A percentile compares a stretch with the other conserved stretches of the same genome.
These are phyloP conservation scores for Vanrija sp. DNA, from an alignment of 1,284 basidiomycete species.

Conservation along the genomic window DNA sequence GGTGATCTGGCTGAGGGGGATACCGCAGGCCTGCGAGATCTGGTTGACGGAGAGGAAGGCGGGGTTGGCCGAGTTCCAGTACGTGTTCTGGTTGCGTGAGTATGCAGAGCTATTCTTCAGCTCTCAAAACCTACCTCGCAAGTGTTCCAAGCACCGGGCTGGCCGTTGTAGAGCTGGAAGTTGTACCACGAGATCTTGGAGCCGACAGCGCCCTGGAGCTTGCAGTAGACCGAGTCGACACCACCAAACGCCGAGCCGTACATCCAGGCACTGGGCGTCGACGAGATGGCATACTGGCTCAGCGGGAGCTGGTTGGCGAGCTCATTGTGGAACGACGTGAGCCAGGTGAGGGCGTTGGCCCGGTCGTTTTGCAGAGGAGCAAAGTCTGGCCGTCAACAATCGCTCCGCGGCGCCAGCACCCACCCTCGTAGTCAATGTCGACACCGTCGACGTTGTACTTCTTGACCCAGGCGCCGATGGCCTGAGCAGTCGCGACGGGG, in stretches of 20 bases:
- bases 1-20: slow-evolving; percentile 11
- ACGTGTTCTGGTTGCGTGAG: neutral
- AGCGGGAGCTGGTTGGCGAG: slow-evolving; percentile 37
- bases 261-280: slow-evolving; percentile 27
- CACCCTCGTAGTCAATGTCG: slow-evolving; percentile 54
- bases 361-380: slow-evolving; percentile 6
- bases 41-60: slow-evolving; percentile 13
- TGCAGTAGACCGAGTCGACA: slow-evolving; percentile 31
- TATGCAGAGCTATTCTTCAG: neutral
- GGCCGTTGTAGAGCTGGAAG: slow-evolving; percentile 49
- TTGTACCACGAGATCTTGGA: slow-evolving; percentile 31
- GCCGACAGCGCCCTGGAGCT: slow-evolving; percentile 37
- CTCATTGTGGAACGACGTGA: slow-evolving; percentile 39
- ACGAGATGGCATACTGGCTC: slow-evolving; percentile 43
- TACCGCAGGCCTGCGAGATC: slow-evolving; percentile 13
- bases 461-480: slow-evolving; percentile 47
- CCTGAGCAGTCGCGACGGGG: slow-evolving; percentile 38
- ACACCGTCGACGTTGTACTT: slow-evolving; percentile 53
- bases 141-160: slow-evolving; percentile 14
- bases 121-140: slow-evolving; percentile 6
- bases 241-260: slow-evolving; percentile 13
- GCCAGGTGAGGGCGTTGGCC: slow-evolving; percentile 15
- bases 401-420: neutral
- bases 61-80: slow-evolving; percentile 8
- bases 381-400: slow-evolving; percentile 6